Base-by-base conservation (phyloP, 768 basidiomycete species). In the Pleurotus tuoliensis region DNA sequence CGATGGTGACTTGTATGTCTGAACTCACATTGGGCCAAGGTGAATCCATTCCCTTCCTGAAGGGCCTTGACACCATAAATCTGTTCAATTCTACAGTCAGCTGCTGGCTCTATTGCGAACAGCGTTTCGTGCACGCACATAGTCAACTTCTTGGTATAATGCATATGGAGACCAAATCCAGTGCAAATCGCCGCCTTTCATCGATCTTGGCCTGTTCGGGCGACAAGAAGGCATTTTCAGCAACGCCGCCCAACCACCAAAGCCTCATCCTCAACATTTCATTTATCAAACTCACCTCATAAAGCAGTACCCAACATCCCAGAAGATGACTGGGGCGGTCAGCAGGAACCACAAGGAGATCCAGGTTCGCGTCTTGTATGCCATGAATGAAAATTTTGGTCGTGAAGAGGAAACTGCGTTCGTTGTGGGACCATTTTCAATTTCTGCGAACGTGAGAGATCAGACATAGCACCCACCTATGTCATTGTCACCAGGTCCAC, bases 101-200 rank as follows among this genome's bases (percentile, higher is more conserved):
- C 38, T 18, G 30, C 8, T 9, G 11, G 1, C 11, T 34, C 30
- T 9, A 4, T 34, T 34, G 30, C 30, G 7, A 34, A 3, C 30
- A 3, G 8, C 1, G 0, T 34, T 34, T 11, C 30, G 1, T 2
- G 30, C 22, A 67, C 69, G 30, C 61, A 75, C 71, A 57, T 71
- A 66, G 63, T 76, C 72, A 55, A 75, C 60, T n/a, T 86, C 74
- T 64, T 91, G 86, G 70, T 92, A 93, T 27, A 89, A 58, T 22
- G 76, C 80, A 65, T 95, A 95, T 2, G 92, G 92, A 57, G 80
- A 75, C 94, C 93, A 96, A 44, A 95, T 81, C 93, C 92, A 95
- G 63, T 94, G 89, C 46, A 94, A 75, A 69, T 94, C 92, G 2
- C 94, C 94, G 0, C 90, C 92, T 76, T 73, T 74, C 86, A 94